These are phyloP conservation scores for Coniferiporia weirii DNA, from an alignment of 1,284 basidiomycete genomes.

Conservation along the genomic window DNA sequence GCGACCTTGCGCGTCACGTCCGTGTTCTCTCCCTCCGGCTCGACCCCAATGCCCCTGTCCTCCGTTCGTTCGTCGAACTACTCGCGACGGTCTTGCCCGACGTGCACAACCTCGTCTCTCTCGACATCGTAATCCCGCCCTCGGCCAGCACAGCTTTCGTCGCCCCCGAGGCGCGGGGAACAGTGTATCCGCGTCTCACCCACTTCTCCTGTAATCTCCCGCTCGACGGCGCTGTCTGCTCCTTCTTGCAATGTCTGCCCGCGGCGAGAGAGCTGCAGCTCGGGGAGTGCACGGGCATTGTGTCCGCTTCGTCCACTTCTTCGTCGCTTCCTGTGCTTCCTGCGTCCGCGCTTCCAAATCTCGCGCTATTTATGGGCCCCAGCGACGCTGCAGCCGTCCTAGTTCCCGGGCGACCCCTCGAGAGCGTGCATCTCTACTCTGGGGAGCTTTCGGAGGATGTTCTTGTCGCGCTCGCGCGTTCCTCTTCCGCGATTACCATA, in stretches of 20 bases:
- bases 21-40: constrained; percentile 53
- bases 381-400: constrained; percentile 46
- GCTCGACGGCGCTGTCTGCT: constrained; percentile 48
- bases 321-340: constrained; percentile 23
- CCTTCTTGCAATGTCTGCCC: constrained; percentile 51
- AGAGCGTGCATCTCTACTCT: constrained; percentile 48
- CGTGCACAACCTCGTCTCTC: constrained; percentile 54
- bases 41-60: constrained; percentile 34
- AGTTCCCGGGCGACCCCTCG: constrained; percentile 58
- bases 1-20: constrained; percentile 51
- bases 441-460: constrained; percentile 20
- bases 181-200: constrained; percentile 41
- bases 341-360: constrained; percentile 39
- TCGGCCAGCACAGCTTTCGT: constrained; percentile 48
- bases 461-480: constrained; percentile 20
- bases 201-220: constrained; percentile 55
- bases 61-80: constrained; percentile 41
- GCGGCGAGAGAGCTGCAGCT: constrained; percentile 50
- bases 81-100: constrained; percentile 47
- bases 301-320: constrained; percentile 17
- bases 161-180: constrained; percentile 23
- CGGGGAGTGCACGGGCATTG: constrained; percentile 23
- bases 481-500: constrained; percentile 23
- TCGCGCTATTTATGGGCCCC: constrained; percentile 58
- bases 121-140: constrained; percentile 52